Conservation (phyloP, 2,329 filamentous ascomycete species). For the Ophiobolus disseminans region DNA sequence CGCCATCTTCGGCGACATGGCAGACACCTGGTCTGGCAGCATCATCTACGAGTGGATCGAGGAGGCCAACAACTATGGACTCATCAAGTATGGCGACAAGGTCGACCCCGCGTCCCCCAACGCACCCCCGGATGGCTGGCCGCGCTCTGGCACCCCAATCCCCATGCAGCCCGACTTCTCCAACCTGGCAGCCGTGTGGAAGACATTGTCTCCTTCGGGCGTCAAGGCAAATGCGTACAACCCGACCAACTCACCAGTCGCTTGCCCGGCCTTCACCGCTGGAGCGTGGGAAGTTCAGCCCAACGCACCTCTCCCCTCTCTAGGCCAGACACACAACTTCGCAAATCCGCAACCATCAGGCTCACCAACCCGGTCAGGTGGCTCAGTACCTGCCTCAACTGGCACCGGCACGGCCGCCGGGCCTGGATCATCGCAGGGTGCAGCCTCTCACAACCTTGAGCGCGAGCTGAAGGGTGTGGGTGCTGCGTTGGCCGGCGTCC, state of each 20-base stretch:
- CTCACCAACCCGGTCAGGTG: conserved; percentile 7
- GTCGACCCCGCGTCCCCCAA: conserved; percentile 54
- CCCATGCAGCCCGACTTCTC: conserved; percentile 77
- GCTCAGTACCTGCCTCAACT: conserved; percentile 1
- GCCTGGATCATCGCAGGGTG: conserved; percentile 21
- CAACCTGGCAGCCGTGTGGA: conserved; percentile 80
- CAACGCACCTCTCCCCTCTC: conserved; percentile 70
- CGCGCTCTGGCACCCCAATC: conserved; percentile 74
- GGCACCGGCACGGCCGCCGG: conserved; percentile 3
- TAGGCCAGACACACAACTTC: conserved; percentile 58
- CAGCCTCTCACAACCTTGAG: conserved; percentile 24
- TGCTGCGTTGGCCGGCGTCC: conserved; percentile 23
- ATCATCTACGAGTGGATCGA: conserved; percentile 93
- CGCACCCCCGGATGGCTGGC: conserved; percentile 70
- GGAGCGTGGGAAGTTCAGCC: conserved; percentile 77
- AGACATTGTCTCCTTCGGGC: conserved; percentile 72
- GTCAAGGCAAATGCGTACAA: conserved; percentile 71
- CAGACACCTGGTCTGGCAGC: conserved; percentile 73
- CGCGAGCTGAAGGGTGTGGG: conserved; percentile 31
- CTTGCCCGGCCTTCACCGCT: conserved; percentile 73
- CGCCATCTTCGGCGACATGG: conserved; percentile 82
- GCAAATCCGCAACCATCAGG: conserved; percentile 1
- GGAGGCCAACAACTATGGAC: conserved; percentile 81
- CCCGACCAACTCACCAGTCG: conserved; percentile 65
- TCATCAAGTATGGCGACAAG: conserved; percentile 76